phyloP scores from a whole-genome alignment of 2,329 filamentous ascomycete species.

The Clonostachys solani region DNA sequence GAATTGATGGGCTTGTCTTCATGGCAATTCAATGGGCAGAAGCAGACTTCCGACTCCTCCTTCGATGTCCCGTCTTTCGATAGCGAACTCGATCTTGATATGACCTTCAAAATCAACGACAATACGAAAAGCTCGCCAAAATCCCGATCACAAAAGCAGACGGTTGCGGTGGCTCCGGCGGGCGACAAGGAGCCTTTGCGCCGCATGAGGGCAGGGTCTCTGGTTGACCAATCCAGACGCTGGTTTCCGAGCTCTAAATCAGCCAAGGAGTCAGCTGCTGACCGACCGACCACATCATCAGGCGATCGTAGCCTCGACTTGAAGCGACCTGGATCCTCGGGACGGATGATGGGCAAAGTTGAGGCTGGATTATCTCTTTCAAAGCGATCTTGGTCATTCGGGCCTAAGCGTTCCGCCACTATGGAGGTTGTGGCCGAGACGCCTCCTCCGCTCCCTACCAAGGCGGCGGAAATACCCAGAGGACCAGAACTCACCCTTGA shows the following conservation, averaged over 20 bases:
- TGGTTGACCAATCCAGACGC: slow-evolving; percentile 44
- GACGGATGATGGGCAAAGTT: no score
- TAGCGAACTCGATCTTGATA: slow-evolving; percentile 42
- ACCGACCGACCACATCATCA: no score
- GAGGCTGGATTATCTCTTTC: no score
- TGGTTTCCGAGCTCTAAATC: slow-evolving; percentile 47
- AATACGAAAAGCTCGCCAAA: slow-evolving; percentile 1
- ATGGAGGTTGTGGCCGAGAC: no score
- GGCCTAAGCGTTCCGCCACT: no score
- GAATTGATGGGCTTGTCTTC: slow-evolving; percentile 19
- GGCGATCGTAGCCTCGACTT: no score
- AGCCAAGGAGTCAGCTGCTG: slow-evolving; percentile 13
- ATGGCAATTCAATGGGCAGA: slow-evolving; percentile 3
- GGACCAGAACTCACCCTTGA: not conserved
- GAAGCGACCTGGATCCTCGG: no score
- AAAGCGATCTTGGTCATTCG: no score
- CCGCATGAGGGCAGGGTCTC: slow-evolving; percentile 36
- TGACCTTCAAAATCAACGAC: slow-evolving; percentile 32
- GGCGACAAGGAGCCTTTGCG: slow-evolving; percentile 6
- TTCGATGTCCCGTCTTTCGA: slow-evolving; percentile 52
- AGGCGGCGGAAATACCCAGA: no score
- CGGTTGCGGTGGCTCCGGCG: no score
- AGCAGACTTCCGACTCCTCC: slow-evolving; percentile 23
- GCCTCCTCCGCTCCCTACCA: no score
- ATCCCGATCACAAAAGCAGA: not conserved